phyloP scores from a whole-genome alignment of 139 green algal species.

The Deuterostichococcus epilithicus region DNA sequence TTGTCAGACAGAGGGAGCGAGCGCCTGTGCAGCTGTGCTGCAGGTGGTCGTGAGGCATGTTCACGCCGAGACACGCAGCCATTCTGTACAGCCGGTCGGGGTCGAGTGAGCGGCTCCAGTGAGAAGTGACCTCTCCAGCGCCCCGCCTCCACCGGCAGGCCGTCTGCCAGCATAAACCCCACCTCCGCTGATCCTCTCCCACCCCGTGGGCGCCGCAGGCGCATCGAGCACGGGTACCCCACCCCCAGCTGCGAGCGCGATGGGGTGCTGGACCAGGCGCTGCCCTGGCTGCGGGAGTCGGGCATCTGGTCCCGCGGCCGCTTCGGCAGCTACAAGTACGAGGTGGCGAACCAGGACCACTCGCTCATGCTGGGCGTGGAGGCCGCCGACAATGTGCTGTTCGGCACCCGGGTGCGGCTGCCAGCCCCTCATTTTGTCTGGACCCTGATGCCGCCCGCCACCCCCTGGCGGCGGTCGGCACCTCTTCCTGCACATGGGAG shows the following conservation, averaged over 20 bases:
- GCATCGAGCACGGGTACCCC: constrained; percentile 84
- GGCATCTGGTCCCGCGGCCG: constrained; percentile 82
- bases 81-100: no score
- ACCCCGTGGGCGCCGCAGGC: constrained; percentile 15
- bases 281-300: constrained; percentile 75
- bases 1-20: no score
- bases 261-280: constrained; percentile 72
- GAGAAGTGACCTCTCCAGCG: no score
- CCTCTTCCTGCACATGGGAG: no score
- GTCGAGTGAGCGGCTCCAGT: no score
- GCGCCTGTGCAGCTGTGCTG: no score
- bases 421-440: neutral
- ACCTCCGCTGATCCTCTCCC: no score
- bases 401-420: constrained; percentile 41
- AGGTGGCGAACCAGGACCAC: constrained; percentile 91
- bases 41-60: no score
- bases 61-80: no score
- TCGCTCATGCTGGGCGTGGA: constrained; percentile 88
- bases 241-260: constrained; percentile 77
- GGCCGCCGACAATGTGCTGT: constrained; percentile 83
- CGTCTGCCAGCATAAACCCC: no score
- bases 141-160: no score
- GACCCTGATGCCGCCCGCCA: neutral
- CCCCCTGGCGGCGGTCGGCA: no score
- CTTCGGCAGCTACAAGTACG: constrained; percentile 92